Conservation (phyloP, 805 yeast genomes). For the Metschnikowia gelsemii region DNA sequence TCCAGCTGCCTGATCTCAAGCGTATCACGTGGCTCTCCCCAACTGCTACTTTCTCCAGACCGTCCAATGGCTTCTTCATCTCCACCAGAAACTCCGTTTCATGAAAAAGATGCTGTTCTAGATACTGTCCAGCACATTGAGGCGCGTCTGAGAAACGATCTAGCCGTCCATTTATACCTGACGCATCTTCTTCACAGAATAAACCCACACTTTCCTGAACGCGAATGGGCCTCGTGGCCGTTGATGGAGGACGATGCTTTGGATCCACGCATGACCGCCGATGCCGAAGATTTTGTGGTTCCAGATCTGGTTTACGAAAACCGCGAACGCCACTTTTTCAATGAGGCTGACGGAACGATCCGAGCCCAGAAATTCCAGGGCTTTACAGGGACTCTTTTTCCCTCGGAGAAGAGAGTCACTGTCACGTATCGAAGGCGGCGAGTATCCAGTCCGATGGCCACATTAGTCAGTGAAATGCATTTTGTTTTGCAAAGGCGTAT, state of each 20-base stretch:
- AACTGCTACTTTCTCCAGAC: no score
- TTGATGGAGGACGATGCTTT: constrained; percentile 16
- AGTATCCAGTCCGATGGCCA: constrained; percentile 10
- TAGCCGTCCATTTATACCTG: constrained; percentile 65
- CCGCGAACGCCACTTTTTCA: background rate
- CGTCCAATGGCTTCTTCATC: background rate
- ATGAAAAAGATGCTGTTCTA: constrained; percentile 3
- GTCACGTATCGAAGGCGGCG: constrained; percentile 5
- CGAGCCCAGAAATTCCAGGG: background rate
- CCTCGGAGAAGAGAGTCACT: background rate
- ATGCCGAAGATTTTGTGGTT: constrained; percentile 12
- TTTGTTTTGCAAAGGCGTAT: constrained; percentile 12
- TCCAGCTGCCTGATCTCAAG: no score
- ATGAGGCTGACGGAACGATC: background rate
- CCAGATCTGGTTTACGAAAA: constrained; percentile 1
- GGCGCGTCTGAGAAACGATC: constrained; percentile 50
- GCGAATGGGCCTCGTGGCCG: constrained; percentile 65
- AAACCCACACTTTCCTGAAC: constrained; percentile 36
- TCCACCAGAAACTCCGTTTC: background rate
- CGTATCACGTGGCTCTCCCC: no score
- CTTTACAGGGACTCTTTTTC: constrained; percentile 1
- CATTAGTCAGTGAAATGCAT: constrained; percentile 20
- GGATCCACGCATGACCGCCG: constrained; percentile 14
- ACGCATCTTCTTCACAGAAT: constrained; percentile 44
- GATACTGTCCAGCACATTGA: constrained; percentile 39